Base-by-base conservation (phyloP, 2,329 filamentous ascomycete genomes). In the Aspergillus ruber region DNA sequence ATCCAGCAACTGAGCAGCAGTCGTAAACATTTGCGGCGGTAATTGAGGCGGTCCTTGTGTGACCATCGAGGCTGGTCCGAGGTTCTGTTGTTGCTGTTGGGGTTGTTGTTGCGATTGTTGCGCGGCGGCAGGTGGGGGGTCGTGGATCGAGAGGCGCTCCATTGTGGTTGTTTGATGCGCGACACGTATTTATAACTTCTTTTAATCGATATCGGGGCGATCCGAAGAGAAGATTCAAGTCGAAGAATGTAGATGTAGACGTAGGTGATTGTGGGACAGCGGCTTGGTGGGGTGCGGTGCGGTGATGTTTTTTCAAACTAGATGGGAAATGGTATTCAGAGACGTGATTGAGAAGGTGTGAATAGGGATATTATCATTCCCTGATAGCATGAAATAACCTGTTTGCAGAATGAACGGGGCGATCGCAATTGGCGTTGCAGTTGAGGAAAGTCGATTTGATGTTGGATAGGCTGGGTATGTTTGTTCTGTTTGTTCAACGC, bases 21-120 rank as follows among this genome's bases (percentile, higher is more conserved):
- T 98, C 15, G 93, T 95, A 74, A 98, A 98, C 86, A 97, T 96
- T 75, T 98, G 91, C 50, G 90, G 90, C 12, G 74, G 74, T 47
- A 76, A 62, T 56, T 76, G 74, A 18, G 74, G 73, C 13, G 70
- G 67, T 3, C 71, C 72, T 41, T 68, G 65, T 17, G 58, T 56
- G 15, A 59, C 55, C 53, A 59, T 55, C 27, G 62, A 56, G 15
- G 50, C 52, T 23, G 57, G 57, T 12, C 62, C 64, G 33, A 65
- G 56, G 39, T 53, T 53, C 53, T 65, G 61, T 42, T 65, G 60
- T 42, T 56, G 53, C 43, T 65, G 60, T 42, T 56, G 54, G 13
- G 58, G 47, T 13, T 56, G 57, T 42, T 61, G 63, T 13, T 61
- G 60, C 42, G 56, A 53, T 43, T 58, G 58, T 40, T 59, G 60